Conservation (phyloP, 495 filamentous ascomycete species). For the Penicillium herquei region DNA sequence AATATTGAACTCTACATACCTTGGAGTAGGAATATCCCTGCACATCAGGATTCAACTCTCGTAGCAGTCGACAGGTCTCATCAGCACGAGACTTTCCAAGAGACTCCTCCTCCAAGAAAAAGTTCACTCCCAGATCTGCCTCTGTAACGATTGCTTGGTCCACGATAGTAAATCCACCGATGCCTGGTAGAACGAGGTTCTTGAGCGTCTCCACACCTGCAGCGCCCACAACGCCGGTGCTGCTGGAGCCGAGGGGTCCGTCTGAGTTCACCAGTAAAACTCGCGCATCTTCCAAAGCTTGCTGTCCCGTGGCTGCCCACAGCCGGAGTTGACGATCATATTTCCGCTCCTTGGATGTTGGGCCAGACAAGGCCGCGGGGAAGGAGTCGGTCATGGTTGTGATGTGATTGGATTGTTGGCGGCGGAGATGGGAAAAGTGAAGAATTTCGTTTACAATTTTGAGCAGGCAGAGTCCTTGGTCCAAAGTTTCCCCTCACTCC, state of each 20-base stretch:
- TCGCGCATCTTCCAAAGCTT: slow-evolving; percentile 83
- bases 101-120: slow-evolving; percentile 82
- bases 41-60: slow-evolving; percentile 96
- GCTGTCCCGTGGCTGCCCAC: slow-evolving; percentile 91
- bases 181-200: slow-evolving; percentile 90
- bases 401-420: slow-evolving; percentile 4
- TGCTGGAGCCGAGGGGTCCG: slow-evolving; percentile 36
- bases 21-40: slow-evolving; percentile 59
- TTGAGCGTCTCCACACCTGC: slow-evolving; percentile 92
- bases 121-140: slow-evolving; percentile 88
- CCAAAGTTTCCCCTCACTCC: neutral
- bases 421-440: neutral
- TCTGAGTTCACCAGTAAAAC: slow-evolving; percentile 81
- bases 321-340: slow-evolving; percentile 95
- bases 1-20: slow-evolving; percentile 18
- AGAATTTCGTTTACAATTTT: neutral
- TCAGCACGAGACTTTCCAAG: slow-evolving; percentile 80
- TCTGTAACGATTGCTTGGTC: slow-evolving; percentile 77
- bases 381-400: slow-evolving; percentile 40
- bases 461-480: neutral
- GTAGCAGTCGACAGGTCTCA: slow-evolving; percentile 69
- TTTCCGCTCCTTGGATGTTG: slow-evolving; percentile 84
- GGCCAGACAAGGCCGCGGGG: slow-evolving; percentile 46
- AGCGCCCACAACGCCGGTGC: slow-evolving; percentile 62
- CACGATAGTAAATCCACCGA: slow-evolving; percentile 92